Evolutionary conservation across 2,329 filamentous ascomycete species (phyloP).

Genomic region (Scopulariopsis brevicaulis): DNA sequence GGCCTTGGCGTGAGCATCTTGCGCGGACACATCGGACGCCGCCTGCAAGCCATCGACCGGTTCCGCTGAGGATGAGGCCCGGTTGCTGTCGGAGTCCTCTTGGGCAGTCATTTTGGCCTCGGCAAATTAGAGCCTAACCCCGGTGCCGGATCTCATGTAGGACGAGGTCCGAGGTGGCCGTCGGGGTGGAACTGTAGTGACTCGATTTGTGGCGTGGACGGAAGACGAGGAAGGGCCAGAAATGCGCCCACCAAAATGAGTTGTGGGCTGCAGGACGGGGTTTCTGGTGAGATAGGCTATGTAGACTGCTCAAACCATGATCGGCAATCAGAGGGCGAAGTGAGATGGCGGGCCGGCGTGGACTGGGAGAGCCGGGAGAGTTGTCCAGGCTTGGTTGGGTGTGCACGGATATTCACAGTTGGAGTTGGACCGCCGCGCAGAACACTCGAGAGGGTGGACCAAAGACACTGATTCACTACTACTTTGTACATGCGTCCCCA

Average conservation of each 20-base stretch:
- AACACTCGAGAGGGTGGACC: background rate
- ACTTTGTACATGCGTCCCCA: background rate
- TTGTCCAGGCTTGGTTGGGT: background rate
- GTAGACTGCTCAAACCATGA: no score
- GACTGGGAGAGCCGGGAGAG: background rate
- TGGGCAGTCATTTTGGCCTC: background rate
- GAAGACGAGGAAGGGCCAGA: no score
- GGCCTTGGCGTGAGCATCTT: background rate
- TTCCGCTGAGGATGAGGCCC: background rate
- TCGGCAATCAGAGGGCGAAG: no score
- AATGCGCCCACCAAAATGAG: no score
- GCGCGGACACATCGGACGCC: background rate
- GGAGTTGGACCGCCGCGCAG: background rate
- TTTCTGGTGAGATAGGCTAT: no score
- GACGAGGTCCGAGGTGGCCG: background rate
- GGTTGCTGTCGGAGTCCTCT: background rate
- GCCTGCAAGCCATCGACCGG: background rate
- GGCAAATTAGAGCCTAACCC: background rate
- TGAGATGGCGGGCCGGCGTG: no score
- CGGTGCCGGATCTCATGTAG: background rate
- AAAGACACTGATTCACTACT: background rate
- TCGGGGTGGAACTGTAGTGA: no score
- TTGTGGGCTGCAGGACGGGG: no score
- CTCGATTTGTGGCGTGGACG: no score
- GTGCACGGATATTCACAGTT: background rate